These are phyloP conservation scores for Cocos nucifera DNA, from an alignment of 176 grass and related monocot genomes.

Conservation along the genomic window DNA sequence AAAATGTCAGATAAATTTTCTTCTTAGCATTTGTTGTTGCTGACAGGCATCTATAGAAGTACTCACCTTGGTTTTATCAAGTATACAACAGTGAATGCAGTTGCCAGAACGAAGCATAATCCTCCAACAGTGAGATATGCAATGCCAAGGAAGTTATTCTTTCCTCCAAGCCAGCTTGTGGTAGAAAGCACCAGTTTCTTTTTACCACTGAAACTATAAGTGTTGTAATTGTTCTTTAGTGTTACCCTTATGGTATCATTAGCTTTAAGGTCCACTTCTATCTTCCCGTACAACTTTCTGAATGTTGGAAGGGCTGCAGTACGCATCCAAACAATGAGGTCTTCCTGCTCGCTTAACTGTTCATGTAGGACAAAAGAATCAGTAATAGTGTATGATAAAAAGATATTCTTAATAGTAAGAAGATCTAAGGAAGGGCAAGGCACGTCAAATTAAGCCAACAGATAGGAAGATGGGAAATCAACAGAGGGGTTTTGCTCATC, in stretches of 20 bases:
- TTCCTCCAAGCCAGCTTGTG: slow-evolving; percentile 86
- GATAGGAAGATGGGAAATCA: too few species aligned
- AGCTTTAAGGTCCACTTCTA: slow-evolving; percentile 59
- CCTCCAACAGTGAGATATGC: slow-evolving; percentile 68
- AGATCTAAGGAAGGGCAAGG: too few species aligned
- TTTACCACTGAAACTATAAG: slow-evolving; percentile 73
- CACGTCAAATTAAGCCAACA: too few species aligned
- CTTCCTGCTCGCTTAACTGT: slow-evolving; percentile 76
- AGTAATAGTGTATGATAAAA: too few species aligned
- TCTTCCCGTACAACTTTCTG: slow-evolving; percentile 80
- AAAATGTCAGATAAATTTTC: slow-evolving; percentile 6
- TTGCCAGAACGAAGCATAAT: slow-evolving; percentile 68
- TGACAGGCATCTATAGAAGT: not conserved
- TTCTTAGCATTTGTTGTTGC: slow-evolving; percentile 10
- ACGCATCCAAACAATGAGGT: slow-evolving; percentile 89
- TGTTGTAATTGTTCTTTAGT: slow-evolving; percentile 75
- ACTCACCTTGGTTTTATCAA: slow-evolving; percentile 79
- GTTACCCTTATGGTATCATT: slow-evolving; percentile 70
- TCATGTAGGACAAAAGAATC: not conserved
- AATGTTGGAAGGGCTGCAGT: slow-evolving; percentile 90
- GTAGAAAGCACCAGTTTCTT: slow-evolving; percentile 84
- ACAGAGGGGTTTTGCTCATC: too few species aligned
- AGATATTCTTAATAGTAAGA: too few species aligned
- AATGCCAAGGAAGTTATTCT: slow-evolving; percentile 73
- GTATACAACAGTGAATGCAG: slow-evolving; percentile 62